Base-by-base conservation (phyloP, 2,329 filamentous ascomycete species). In the Diaporthe sp. region DNA sequence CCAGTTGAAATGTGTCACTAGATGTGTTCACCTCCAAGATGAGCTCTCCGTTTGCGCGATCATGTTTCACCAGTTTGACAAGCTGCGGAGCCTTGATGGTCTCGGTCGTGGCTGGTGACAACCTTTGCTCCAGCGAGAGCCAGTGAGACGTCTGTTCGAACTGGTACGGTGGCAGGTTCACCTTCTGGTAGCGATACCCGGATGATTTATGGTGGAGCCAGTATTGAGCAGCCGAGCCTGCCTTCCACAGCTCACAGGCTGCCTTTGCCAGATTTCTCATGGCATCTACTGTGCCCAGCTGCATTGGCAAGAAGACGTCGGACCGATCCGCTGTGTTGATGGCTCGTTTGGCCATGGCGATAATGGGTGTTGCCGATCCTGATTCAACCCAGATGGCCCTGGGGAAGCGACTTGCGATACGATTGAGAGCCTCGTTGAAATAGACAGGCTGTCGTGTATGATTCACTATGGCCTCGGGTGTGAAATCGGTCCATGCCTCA, bases 371-470 rank as follows among this genome's bases (percentile, higher is more conserved):
- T 13, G 78, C 78, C 0, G 81, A 80, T 9, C 84, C 84, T 4
- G 82, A 82, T 65, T 85, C 84, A 7, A 85, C 74, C 79, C 80
- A 85, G 25, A 82, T 73, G 51, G 76, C 77, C 0, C 73, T 70
- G 1, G 80, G 79, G 22, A 80, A 76, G 22, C 78, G 67, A 19
- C 74, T 67, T 10, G 76, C 76, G 0, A 85, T 46, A 22, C 83
- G 74, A 9, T 79, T 62, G 1, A 83, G 51, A 1, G 83, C 82
- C 10, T 82, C 76, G 28, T 77, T n/a, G 61, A 84, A 84, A 71
- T 78, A 83, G 0, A 85, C 84, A 0, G 83, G 82, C 2, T 80
- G 42, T 2, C 83, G 79, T 49, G 80, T 82, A 28, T 85, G 84
- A 10, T 79, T 60, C 0, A 79, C 78, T 12, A 84, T 62, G 4